Evolutionary conservation across 2,329 filamentous ascomycete genomes (phyloP), one percentile per base, ranked within the genome.

Genomic region (Bipolaris victoriae): DNA sequence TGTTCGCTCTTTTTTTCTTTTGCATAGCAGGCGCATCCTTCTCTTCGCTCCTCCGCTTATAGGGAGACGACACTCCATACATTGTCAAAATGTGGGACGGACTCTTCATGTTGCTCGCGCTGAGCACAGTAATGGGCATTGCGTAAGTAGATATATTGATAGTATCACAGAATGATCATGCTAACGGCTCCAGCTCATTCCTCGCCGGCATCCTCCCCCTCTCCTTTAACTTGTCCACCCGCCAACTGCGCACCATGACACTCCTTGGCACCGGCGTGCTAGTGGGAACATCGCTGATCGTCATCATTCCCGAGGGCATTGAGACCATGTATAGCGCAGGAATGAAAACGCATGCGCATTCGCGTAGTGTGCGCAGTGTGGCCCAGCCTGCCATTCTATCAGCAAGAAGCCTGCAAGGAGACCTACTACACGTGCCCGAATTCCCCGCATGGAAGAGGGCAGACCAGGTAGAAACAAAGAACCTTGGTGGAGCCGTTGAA

Each of bases 231-330:
- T 84, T 99, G 24, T 94, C 93, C 29, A 88, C 90, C 58, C 91
- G 92, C 41, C 92, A 97, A 76, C 81, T 98, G 55, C 89, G 94
- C 72, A 81, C 97, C 48, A 90, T 98, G 73, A 96, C 94, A 20
- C 93, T 92, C 55, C 86, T 98, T 74, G 95, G 95, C 51, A 92
- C 97, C 76, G 95, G 95, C 43, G 90, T 99, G 49, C 82, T 99
- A 7, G 93, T 99, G 15, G 95, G 95, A 35, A 98, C 95, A 26
- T 94, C 94, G 1, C 84, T 99, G 63, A 94, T 98, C 63, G 92
- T 99, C 31, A 98, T 99, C 72, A 97, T 99, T 69, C 95, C 95
- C 0, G 95, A 99, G 77, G 95, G 95, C 36, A 89, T 98, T 58
- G 93, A 97, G 74, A 94, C 95, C 3, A 84, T 97, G 55, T 91